Evolutionary conservation across 2,329 filamentous ascomycete genomes (phyloP).

Genomic region (Stemphylium lycopersici): DNA sequence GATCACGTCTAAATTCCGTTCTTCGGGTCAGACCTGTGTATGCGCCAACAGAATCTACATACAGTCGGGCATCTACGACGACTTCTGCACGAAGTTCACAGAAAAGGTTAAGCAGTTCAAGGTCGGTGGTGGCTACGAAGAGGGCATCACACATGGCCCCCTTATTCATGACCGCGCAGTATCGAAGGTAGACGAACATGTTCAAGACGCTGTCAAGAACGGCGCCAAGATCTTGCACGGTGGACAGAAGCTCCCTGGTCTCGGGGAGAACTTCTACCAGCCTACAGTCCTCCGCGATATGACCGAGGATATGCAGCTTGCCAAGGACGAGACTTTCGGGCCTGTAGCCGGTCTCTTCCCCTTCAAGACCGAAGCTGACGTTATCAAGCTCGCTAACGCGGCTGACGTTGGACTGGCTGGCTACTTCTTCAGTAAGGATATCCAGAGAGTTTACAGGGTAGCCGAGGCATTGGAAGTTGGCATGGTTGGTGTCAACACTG

Average conservation of each 20-base stretch:
- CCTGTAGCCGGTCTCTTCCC: constrained; percentile 89
- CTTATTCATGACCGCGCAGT: constrained; percentile 81
- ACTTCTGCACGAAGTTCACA: constrained; percentile 71
- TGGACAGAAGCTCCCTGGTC: constrained; percentile 73
- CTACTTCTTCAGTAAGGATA: constrained; percentile 81
- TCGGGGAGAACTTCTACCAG: constrained; percentile 86
- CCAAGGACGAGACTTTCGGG: constrained; percentile 91
- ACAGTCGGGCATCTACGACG: constrained; percentile 77
- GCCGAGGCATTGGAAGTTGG: constrained; percentile 77
- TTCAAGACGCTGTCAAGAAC: constrained; percentile 43
- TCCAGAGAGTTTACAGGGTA: constrained; percentile 64
- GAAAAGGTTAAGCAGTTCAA: constrained; percentile 76
- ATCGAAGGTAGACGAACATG: constrained; percentile 46
- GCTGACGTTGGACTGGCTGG: constrained; percentile 88
- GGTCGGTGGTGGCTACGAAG: constrained; percentile 75
- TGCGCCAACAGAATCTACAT: constrained; percentile 78
- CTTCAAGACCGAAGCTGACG: constrained; percentile 88
- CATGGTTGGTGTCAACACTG: constrained; percentile 74
- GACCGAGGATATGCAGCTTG: constrained; percentile 82
- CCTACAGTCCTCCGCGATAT: constrained; percentile 89
- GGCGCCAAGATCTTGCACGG: constrained; percentile 45
- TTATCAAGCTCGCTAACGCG: constrained; percentile 80
- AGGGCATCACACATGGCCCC: constrained; percentile 77
- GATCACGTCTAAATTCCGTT: constrained; percentile 88
- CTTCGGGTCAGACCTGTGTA: constrained; percentile 94